Evolutionary conservation across 129 eudicot genomes (phyloP).

Genomic region (carrot (Daucus carota)): DNA sequence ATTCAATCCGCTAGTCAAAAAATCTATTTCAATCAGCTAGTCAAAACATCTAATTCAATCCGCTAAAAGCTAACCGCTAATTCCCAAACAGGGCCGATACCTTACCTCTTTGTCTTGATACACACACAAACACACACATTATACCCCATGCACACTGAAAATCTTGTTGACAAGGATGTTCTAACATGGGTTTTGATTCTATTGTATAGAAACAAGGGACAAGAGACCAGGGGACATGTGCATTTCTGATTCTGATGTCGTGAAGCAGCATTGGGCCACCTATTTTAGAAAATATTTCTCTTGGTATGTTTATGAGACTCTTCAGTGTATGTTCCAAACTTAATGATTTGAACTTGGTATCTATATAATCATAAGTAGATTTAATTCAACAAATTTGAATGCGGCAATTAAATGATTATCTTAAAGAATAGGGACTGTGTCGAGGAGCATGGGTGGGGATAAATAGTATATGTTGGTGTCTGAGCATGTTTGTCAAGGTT

Average conservation of each 20-base stretch:
- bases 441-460: constrained; percentile 81
- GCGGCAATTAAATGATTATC: constrained; percentile 86
- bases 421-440: constrained; percentile 48
- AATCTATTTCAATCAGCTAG: too few relatives aligned
- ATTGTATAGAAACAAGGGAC: constrained; percentile 69
- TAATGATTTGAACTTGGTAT: neutral
- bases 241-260: constrained; percentile 78
- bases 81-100: too few relatives aligned
- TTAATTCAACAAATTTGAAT: constrained; percentile 35
- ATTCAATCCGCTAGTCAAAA: too few relatives aligned
- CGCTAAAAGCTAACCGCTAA: too few relatives aligned
- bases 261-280: constrained; percentile 79
- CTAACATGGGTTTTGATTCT: constrained; percentile 92
- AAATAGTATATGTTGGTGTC: constrained; percentile 37
- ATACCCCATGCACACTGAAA: neutral
- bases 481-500: neutral
- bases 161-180: constrained; percentile 63
- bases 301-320: constrained; percentile 87
- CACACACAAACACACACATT: neutral
- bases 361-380: neutral
- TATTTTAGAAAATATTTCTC: constrained; percentile 94
- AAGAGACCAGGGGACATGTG: constrained; percentile 73
- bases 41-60: too few relatives aligned
- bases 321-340: neutral
- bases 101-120: neutral